A percentile compares a stretch with the other conserved stretches of the same genome.
Conservation (phyloP, 305 asterid species). For the Petunia hybrid region DNA sequence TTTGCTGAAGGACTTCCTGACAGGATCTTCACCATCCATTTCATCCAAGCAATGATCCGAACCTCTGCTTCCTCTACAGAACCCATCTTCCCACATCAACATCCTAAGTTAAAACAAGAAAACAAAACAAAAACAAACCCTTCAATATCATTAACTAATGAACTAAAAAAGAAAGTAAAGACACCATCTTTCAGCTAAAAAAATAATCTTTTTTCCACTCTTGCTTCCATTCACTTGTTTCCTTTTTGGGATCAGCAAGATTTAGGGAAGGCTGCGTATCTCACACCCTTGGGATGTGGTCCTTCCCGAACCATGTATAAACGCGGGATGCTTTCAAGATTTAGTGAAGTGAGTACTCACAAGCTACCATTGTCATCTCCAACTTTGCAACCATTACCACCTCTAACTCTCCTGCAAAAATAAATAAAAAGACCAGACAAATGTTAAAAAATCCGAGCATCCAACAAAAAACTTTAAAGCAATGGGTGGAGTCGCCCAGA, state of each 20-base stretch:
- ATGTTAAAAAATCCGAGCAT: conserved; percentile 30
- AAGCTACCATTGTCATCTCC: conserved; percentile 99
- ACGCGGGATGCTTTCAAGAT: background rate
- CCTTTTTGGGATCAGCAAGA: background rate
- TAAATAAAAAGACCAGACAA: background rate
- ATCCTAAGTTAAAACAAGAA: conserved; percentile 56
- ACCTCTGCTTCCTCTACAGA: conserved; percentile 81
- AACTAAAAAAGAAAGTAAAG: conserved; percentile 29
- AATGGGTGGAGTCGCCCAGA: too few relatives aligned
- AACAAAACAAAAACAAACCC: background rate
- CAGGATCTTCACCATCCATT: conserved; percentile 89
- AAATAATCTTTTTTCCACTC: background rate
- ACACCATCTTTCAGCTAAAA: conserved; percentile 19
- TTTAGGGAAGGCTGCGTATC: background rate
- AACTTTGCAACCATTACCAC: conserved; percentile 97
- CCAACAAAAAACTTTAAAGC: too few relatives aligned
- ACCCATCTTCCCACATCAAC: conserved; percentile 99
- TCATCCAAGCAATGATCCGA: conserved; percentile 74
- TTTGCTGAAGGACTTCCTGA: conserved; percentile 98
- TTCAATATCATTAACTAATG: background rate
- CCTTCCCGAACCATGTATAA: background rate
- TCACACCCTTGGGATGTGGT: too few relatives aligned
- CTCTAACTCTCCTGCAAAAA: conserved; percentile 85
- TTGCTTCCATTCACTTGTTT: background rate
- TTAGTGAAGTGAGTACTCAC: conserved; percentile 54